Evolutionary conservation across 306 rosid species (phyloP).

Genomic region (Castanea mollissima): DNA sequence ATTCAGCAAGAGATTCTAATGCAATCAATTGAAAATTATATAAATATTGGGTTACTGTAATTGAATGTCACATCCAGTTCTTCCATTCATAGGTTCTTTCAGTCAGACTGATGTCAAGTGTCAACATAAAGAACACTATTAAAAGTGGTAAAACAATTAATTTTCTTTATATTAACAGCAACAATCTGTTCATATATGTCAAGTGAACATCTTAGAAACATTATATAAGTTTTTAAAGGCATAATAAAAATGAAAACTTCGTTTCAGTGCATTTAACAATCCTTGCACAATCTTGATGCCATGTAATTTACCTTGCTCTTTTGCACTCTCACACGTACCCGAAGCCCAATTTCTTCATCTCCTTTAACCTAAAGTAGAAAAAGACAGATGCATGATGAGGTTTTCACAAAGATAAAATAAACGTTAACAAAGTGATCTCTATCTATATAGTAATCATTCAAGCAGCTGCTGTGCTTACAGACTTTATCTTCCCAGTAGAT

Average conservation of each 20-base stretch:
- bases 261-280: background rate
- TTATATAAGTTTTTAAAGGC: conserved; percentile 4
- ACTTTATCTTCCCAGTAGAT: conserved; percentile 89
- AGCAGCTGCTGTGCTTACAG: conserved; percentile 66
- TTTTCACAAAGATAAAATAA: conserved; percentile 18
- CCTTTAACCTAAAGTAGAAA: conserved; percentile 68
- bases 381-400: conserved; percentile 19
- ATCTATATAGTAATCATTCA: conserved; percentile 12
- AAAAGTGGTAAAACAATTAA: background rate
- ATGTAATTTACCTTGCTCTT: conserved; percentile 82
- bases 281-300: background rate
- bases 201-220: conserved; percentile 14
- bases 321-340: conserved; percentile 92
- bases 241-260: background rate
- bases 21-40: background rate
- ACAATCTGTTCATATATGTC: conserved; percentile 6
- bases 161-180: background rate
- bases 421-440: conserved; percentile 2
- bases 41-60: background rate
- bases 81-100: background rate
- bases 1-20: background rate
- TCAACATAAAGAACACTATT: too few species aligned
- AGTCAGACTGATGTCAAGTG: background rate
- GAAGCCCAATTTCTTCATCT: conserved; percentile 93
- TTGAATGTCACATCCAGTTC: background rate